Percentiles rank a stretch among this genome's conserved stretches.
These are phyloP conservation scores for Wickerhamomyces sp. DNA, from an alignment of 1,139 yeast species.

Conservation along the genomic window DNA sequence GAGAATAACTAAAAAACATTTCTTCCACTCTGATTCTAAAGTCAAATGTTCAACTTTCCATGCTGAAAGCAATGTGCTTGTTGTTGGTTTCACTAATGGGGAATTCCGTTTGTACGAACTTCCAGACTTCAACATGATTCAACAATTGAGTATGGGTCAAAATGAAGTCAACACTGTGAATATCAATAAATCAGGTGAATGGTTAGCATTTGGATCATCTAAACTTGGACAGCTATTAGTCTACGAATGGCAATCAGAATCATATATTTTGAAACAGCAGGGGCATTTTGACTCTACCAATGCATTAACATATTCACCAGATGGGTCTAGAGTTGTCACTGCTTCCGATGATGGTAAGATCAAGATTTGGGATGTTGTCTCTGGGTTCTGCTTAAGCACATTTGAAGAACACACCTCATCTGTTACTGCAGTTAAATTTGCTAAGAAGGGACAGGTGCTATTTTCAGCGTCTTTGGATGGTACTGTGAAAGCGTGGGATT, in stretches of 20 bases:
- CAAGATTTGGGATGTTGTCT: constrained; percentile 90
- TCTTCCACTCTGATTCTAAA: constrained; percentile 66
- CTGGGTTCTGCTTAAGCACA: constrained; percentile 91
- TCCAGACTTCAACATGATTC: constrained; percentile 71
- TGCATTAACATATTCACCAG: constrained; percentile 84
- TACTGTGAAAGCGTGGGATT: constrained; percentile 96
- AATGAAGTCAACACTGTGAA: constrained; percentile 80
- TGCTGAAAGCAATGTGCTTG: constrained; percentile 59
- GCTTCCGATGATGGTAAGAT: constrained; percentile 97
- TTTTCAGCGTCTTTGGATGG: constrained; percentile 94
- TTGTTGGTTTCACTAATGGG: constrained; percentile 90
- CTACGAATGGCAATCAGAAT: constrained; percentile 98
- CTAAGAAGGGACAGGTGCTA: constrained; percentile 80
- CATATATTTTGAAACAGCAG: constrained; percentile 91
- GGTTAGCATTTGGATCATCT: constrained; percentile 95
- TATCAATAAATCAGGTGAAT: constrained; percentile 83
- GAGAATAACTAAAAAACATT: constrained; percentile 80
- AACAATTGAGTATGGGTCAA: constrained; percentile 90
- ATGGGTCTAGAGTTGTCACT: constrained; percentile 87
- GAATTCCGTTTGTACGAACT: constrained; percentile 91
- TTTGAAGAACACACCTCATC: constrained; percentile 88
- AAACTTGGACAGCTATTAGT: constrained; percentile 90
- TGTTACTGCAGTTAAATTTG: constrained; percentile 84
- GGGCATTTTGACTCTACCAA: constrained; percentile 94
- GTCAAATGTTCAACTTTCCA: constrained; percentile 86